A percentile compares a stretch with the other conserved stretches of the same genome.
These are phyloP conservation scores for Parachlorella kessleri DNA, from an alignment of 139 green algal genomes.

Conservation along the genomic window DNA sequence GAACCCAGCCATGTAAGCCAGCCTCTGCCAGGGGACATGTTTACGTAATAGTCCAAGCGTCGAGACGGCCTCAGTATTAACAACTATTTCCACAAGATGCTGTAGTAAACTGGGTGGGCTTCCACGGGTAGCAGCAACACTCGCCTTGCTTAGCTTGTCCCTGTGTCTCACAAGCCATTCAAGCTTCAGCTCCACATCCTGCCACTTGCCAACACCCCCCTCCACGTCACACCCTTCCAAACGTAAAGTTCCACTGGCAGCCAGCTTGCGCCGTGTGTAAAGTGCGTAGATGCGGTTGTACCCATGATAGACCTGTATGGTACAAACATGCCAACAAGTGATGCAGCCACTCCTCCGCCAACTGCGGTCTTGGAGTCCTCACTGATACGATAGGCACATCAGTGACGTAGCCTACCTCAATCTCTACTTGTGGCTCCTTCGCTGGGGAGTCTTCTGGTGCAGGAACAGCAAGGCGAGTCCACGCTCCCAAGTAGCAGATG, in stretches of 20 bases:
- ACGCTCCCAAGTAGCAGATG: neutral
- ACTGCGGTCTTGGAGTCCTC: neutral
- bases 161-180: neutral
- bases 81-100: no score
- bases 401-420: neutral
- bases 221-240: neutral
- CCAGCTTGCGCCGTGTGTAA: neutral
- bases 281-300: neutral
- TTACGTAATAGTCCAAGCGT: neutral
- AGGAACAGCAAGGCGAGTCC: neutral
- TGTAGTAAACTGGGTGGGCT: no score
- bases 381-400: neutral
- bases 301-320: neutral
- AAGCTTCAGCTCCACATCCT: neutral
- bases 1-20: neutral
- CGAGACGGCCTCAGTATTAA: no score
- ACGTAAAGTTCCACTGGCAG: neutral
- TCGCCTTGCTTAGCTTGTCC: neutral
- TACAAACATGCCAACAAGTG: neutral
- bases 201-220: neutral
- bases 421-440: neutral
- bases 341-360: neutral
- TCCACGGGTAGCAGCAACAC: neutral
- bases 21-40: neutral
- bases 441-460: no score